phyloP scores from a whole-genome alignment of 2,329 filamentous ascomycete species.

The Fusarium sp. region DNA sequence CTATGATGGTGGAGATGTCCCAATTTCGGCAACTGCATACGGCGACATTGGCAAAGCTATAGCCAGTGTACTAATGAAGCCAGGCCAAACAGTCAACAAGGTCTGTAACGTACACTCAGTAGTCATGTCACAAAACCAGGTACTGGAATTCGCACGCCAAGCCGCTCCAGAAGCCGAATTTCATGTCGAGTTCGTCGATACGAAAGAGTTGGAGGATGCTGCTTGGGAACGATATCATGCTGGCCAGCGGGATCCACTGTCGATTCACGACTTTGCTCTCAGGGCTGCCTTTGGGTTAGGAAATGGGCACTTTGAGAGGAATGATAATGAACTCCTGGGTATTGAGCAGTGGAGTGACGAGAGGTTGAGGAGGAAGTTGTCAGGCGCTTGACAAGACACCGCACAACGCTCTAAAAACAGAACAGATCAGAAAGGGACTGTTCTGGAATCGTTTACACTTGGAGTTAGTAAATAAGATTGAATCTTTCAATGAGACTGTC shows the following conservation, averaged over 20 bases:
- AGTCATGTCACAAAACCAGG: slow-evolving; percentile 18
- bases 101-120: neutral
- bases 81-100: neutral
- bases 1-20: neutral
- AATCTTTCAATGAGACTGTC: too few species aligned
- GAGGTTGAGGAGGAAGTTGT: neutral
- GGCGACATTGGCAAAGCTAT: slow-evolving; percentile 14
- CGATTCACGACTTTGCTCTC: neutral
- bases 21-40: neutral
- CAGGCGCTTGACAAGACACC: neutral
- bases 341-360: slow-evolving; percentile 6
- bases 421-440: neutral
- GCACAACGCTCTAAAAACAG: fast-evolving
- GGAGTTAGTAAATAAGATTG: too few species aligned
- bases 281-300: slow-evolving; percentile 14
- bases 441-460: too few species aligned
- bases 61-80: neutral
- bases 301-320: neutral
- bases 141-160: neutral
- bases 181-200: neutral
- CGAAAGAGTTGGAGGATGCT: neutral
- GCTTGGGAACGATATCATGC: slow-evolving; percentile 12
- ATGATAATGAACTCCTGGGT: neutral
- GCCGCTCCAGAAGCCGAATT: neutral
- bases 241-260: neutral